Percentiles rank a stretch among this genome's conserved stretches.
Evolutionary conservation across 495 filamentous ascomycete genomes (phyloP).

Genomic region (Daldinia bambusicola): DNA sequence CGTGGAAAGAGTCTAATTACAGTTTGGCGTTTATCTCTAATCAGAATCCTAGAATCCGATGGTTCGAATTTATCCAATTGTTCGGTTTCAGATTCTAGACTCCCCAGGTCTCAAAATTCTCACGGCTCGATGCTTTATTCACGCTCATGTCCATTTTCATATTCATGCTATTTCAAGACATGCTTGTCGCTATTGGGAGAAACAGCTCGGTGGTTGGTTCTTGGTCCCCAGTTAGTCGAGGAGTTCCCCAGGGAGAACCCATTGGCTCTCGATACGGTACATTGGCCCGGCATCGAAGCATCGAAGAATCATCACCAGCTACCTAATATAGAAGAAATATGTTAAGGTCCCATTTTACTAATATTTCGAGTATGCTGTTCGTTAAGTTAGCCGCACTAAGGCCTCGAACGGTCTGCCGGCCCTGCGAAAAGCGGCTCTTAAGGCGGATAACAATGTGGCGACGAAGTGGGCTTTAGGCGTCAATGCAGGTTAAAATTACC

Average conservation of each 20-base stretch:
- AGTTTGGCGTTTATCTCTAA: conserved; percentile 15
- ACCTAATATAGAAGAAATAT: background rate
- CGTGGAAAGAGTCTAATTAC: conserved; percentile 12
- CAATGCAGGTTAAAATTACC: background rate
- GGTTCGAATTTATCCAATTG: conserved; percentile 13
- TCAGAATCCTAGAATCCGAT: conserved; percentile 29
- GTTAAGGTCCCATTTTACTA: background rate
- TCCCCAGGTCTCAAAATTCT: conserved; percentile 11
- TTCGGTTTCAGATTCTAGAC: conserved; percentile 18
- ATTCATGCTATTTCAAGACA: conserved; percentile 13
- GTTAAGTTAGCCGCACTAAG: background rate
- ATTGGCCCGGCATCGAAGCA: background rate
- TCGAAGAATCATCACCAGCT: background rate
- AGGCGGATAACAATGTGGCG: background rate
- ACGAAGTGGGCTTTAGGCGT: conserved; percentile 5
- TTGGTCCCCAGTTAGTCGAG: background rate
- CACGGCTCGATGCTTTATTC: background rate
- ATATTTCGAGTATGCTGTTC: background rate
- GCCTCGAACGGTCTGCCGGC: background rate
- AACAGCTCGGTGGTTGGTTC: background rate
- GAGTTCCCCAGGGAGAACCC: background rate
- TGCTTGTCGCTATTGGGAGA: conserved; percentile 9
- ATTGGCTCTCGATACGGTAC: background rate
- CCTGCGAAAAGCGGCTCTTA: background rate
- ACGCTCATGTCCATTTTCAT: background rate